Evolutionary conservation across 78 protist genomes (phyloP).

Genomic region (slime mould (Dictyostelium discoideum)): DNA sequence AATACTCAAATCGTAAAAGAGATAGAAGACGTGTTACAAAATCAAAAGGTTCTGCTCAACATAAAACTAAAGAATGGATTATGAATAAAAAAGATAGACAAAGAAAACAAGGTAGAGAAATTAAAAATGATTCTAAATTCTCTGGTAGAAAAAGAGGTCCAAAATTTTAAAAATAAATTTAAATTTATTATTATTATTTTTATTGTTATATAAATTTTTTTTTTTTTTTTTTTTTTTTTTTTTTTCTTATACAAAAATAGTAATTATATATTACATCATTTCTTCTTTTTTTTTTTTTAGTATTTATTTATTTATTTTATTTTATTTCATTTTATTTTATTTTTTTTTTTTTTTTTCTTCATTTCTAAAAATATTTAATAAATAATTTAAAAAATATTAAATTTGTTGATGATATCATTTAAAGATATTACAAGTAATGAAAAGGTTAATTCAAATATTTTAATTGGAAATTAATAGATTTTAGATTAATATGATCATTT

Average conservation of each 20-base stretch:
- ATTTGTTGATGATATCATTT: background rate
- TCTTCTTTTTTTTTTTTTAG: too few relatives aligned
- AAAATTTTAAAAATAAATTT: background rate
- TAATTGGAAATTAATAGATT: background rate
- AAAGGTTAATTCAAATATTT: background rate
- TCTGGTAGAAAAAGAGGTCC: conserved; percentile 90
- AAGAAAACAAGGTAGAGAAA: conserved; percentile 88
- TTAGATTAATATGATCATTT: background rate
- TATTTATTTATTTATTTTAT: too few relatives aligned
- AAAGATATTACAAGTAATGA: background rate
- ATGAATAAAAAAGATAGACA: conserved; percentile 88
- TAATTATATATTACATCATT: too few relatives aligned
- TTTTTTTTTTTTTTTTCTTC: too few relatives aligned
- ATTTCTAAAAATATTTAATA: too few relatives aligned
- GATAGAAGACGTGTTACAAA: conserved; percentile 19
- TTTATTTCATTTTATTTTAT: too few relatives aligned
- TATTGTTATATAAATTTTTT: background rate
- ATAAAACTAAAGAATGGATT: conserved; percentile 85
- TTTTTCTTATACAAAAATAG: background rate
- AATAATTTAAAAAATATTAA: too few relatives aligned
- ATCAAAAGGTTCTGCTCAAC: background rate
- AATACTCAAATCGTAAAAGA: conserved; percentile 55
- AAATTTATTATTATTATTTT: background rate
- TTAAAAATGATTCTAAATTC: conserved; percentile 87
- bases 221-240: background rate